phyloP scores from a whole-genome alignment of 805 yeast genomes.

The Cyberlindnera petersonii region DNA sequence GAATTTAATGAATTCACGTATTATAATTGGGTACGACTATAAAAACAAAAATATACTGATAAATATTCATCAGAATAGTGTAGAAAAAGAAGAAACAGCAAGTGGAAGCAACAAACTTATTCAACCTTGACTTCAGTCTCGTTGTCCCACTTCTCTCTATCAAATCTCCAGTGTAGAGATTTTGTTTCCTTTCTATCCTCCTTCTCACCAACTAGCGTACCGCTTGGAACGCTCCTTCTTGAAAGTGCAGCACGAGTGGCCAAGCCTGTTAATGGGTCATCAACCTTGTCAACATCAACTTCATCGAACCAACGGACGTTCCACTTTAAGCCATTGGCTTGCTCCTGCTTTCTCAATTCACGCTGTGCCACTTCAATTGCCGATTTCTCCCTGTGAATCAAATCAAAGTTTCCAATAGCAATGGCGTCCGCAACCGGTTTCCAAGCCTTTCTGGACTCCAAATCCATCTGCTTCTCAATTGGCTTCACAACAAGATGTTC shows the following conservation, averaged over 20 bases:
- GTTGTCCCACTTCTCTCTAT: constrained; percentile 47
- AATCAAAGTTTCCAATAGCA: constrained; percentile 65
- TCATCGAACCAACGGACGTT: constrained; percentile 75
- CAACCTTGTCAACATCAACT: constrained; percentile 35
- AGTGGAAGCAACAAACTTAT: not conserved
- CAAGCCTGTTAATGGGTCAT: constrained; percentile 38
- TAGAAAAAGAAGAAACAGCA: not conserved
- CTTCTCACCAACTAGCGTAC: constrained; percentile 52
- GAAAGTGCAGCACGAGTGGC: constrained; percentile 53
- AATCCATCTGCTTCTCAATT: constrained; percentile 67
- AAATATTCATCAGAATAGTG: too few relatives aligned
- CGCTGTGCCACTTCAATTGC: constrained; percentile 82
- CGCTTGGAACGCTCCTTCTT: constrained; percentile 62
- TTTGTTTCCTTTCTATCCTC: constrained; percentile 45
- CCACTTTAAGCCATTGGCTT: constrained; percentile 65
- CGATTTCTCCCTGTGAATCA: constrained; percentile 71
- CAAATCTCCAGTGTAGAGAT: constrained; percentile 67
- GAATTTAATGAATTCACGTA: too few relatives aligned
- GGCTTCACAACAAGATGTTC: constrained; percentile 73
- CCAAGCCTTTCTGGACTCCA: constrained; percentile 93
- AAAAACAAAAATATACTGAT: too few relatives aligned
- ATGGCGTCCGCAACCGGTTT: constrained; percentile 83
- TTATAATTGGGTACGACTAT: too few relatives aligned
- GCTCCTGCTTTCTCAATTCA: constrained; percentile 70
- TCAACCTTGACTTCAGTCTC: constrained; percentile 51